Evolutionary conservation across 441 rosid genomes (phyloP).

Genomic region (Croton laevigatus): DNA sequence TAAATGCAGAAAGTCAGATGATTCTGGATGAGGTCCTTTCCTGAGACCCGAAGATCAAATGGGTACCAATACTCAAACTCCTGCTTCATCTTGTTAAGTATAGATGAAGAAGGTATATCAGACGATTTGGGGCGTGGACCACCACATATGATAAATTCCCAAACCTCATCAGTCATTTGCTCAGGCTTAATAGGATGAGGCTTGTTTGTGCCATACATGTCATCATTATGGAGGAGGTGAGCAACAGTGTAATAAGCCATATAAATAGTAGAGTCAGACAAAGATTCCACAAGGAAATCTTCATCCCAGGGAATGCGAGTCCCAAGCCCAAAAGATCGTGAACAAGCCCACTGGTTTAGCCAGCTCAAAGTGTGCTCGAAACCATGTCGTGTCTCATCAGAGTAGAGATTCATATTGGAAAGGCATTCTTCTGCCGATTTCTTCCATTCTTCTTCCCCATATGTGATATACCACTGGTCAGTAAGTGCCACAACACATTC

Average conservation of each 20-base stretch:
- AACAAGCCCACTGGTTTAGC: slow-evolving; percentile 99
- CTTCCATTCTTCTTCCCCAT: slow-evolving; percentile 87
- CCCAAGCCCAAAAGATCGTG: slow-evolving; percentile 94
- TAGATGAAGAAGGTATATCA: slow-evolving; percentile 47
- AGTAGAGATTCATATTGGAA: slow-evolving; percentile 68
- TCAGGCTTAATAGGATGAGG: slow-evolving; percentile 47
- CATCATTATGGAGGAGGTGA: slow-evolving; percentile 70
- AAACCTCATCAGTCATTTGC: slow-evolving; percentile 87
- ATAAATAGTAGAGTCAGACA: slow-evolving; percentile 92
- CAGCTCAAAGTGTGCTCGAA: slow-evolving; percentile 91
- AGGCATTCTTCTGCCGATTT: slow-evolving; percentile 76
- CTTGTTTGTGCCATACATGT: slow-evolving; percentile 61
- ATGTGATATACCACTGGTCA: slow-evolving; percentile 93
- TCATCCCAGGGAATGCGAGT: slow-evolving; percentile 96
- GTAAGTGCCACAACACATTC: slow-evolving; percentile 98
- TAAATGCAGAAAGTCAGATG: slow-evolving; percentile 85
- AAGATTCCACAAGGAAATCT: slow-evolving; percentile 83
- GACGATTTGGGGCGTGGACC: slow-evolving; percentile 68
- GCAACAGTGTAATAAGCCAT: slow-evolving; percentile 93
- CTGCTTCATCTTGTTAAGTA: slow-evolving; percentile 79
- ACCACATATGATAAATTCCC: slow-evolving; percentile 82
- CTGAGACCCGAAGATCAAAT: slow-evolving; percentile 92
- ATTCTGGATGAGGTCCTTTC: slow-evolving; percentile 96
- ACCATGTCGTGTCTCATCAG: slow-evolving; percentile 78
- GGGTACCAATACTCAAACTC: slow-evolving; percentile 98